These are phyloP conservation scores for Hortaea werneckii DNA, from an alignment of 2,329 filamentous ascomycete species.

Conservation along the genomic window DNA sequence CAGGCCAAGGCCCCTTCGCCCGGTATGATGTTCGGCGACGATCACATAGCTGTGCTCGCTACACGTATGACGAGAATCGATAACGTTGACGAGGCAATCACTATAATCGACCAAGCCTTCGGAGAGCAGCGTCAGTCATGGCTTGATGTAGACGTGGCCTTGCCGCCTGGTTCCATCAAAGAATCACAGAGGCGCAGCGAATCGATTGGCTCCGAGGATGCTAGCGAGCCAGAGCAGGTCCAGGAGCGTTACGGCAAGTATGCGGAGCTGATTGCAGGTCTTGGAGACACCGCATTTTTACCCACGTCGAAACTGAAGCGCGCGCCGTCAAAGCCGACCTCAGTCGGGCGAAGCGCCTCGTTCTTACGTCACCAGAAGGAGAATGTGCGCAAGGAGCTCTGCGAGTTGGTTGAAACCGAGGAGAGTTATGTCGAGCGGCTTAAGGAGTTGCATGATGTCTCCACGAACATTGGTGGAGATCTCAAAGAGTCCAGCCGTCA, in stretches of 20 bases:
- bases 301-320: slow-evolving; percentile 76
- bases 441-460: slow-evolving; percentile 70
- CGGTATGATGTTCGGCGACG: slow-evolving; percentile 71
- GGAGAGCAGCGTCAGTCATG: slow-evolving; percentile 75
- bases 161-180: slow-evolving; percentile 64
- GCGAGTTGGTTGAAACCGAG: slow-evolving; percentile 85
- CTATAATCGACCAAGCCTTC: slow-evolving; percentile 63
- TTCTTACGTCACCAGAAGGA: slow-evolving; percentile 77
- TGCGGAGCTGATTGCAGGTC: slow-evolving; percentile 62
- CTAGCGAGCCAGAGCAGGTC: slow-evolving; percentile 20
- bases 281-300: slow-evolving; percentile 77
- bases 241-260: slow-evolving; percentile 70
- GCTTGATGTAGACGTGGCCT: slow-evolving; percentile 76
- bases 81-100: slow-evolving; percentile 61
- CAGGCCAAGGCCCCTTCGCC: slow-evolving; percentile 42
- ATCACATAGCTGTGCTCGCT: slow-evolving; percentile 86
- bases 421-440: slow-evolving; percentile 68
- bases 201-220: slow-evolving; percentile 15
- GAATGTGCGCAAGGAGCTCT: slow-evolving; percentile 76
- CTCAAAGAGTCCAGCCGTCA: slow-evolving; percentile 64
- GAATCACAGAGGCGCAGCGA: slow-evolving; percentile 11
- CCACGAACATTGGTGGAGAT: slow-evolving; percentile 69
- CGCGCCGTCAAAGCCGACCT: slow-evolving; percentile 76
- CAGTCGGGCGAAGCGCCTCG: slow-evolving; percentile 64
- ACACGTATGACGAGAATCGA: slow-evolving; percentile 76